Evolutionary conservation across 108 stramenopile species (phyloP), one percentile per base, ranked within the genome.

Genomic region (Parmales sp.): DNA sequence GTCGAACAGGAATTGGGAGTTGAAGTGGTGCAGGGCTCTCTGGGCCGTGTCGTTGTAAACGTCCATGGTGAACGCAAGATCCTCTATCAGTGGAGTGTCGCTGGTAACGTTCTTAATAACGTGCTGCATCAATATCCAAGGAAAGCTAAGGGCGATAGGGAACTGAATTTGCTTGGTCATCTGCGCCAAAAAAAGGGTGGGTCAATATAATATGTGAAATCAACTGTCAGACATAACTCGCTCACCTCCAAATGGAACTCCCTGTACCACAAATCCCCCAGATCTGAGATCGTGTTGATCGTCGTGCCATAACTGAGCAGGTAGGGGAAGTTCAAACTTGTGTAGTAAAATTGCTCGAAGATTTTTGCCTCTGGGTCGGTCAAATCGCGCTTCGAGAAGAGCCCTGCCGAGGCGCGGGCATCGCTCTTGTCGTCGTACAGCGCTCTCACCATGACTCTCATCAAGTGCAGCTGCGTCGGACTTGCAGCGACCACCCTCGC

Each of bases 11-110:
- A 69, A 75, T 60, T 80, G 80, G 51, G 39, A 37, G 65, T 68
- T 72, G 28, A 74, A 39, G 11, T 37, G 45, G 37, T 76, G 51
- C 11, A 83, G 72, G 28, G 74, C 78, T 36, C 48, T 28, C 19
- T 74, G 45, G 22, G 82, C 80, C 16, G 82, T 80, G 46, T 83
- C 79, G 64, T 83, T 83, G 76, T 83, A 83, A 38, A 79, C n/a
- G 44, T 83, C 79, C 54, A 82, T 51, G 18, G 76, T 74, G 45
- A 69, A 78, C 20, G 80, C 41, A 29, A 75, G 39, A 29, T 77
- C 71, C 74, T 80, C 79, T 36, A 75, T 74, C 19, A 80, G 45
- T 1, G 72, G 76, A 38, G 69, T 69, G 28, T 72, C 72, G 29
- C 26, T 26, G 9, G 9, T 20, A 26, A 45, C 70, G 19, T 70